phyloP scores from a whole-genome alignment of 163 green algal species.

The Chlorella variabilis region DNA sequence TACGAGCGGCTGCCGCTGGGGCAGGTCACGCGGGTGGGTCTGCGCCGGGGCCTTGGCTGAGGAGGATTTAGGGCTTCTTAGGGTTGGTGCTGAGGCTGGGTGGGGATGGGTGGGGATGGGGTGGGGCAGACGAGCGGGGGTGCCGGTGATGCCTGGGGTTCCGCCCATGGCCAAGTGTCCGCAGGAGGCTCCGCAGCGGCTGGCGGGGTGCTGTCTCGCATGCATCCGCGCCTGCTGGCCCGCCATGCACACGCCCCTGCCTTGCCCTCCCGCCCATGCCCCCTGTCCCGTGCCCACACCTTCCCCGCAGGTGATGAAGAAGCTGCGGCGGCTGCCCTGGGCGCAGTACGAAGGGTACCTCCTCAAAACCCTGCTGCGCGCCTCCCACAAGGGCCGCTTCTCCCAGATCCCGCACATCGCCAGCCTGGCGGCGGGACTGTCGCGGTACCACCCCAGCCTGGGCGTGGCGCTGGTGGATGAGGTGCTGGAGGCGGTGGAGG shows the following conservation, averaged over 20 bases:
- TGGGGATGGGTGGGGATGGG: too few species aligned
- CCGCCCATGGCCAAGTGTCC: too few species aligned
- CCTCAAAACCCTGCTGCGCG: slow-evolving; percentile 79
- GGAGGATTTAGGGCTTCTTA: not conserved
- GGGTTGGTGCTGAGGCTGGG: not conserved
- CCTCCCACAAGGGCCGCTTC: slow-evolving; percentile 64
- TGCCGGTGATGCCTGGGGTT: too few species aligned
- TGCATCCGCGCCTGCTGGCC: too few species aligned
- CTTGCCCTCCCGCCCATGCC: not conserved
- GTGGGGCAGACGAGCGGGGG: too few species aligned
- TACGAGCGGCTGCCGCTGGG: slow-evolving; percentile 67
- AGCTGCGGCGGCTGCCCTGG: slow-evolving; percentile 91
- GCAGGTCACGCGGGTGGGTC: slow-evolving; percentile 43
- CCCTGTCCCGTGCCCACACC: not conserved
- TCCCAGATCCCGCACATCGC: slow-evolving; percentile 78
- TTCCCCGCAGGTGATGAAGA: slow-evolving; percentile 71
- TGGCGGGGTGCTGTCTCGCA: too few species aligned
- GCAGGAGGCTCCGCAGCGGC: too few species aligned
- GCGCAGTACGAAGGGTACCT: slow-evolving; percentile 76
- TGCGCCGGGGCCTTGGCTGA: not conserved
- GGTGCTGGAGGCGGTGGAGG: slow-evolving; percentile 73
- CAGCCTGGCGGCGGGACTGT: slow-evolving; percentile 77
- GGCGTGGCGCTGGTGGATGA: slow-evolving; percentile 76
- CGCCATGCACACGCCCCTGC: too few species aligned
- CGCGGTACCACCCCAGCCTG: slow-evolving; percentile 80